These are phyloP conservation scores for Cocos nucifera DNA, from an alignment of 176 grass and related monocot species.

Conservation along the genomic window DNA sequence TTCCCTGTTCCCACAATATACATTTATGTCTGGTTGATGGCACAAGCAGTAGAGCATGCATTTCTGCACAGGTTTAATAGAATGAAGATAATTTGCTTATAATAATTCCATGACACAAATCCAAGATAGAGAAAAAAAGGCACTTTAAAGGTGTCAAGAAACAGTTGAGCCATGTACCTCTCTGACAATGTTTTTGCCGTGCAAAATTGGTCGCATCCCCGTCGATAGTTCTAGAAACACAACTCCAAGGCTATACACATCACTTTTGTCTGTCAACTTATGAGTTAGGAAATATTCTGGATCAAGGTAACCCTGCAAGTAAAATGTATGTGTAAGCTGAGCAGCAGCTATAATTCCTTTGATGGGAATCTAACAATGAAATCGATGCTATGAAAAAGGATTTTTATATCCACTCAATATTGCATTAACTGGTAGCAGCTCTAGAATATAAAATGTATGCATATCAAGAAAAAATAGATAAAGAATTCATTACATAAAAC, in stretches of 20 bases:
- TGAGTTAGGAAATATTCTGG: slow-evolving; percentile 95
- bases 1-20: no score
- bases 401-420: no score
- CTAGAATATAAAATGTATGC: no score
- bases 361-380: no score
- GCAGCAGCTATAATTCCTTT: no score
- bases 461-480: no score
- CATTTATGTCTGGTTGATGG: no score
- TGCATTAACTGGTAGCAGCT: no score
- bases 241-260: slow-evolving; percentile 82
- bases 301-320: slow-evolving; percentile 82
- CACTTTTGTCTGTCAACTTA: slow-evolving; percentile 88
- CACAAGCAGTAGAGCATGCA: no score
- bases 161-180: slow-evolving; percentile 37
- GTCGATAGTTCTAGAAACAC: slow-evolving; percentile 84
- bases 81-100: slow-evolving; percentile 1
- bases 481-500: no score
- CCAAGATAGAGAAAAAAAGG: background rate
- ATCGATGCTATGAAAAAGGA: no score
- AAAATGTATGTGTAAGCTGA: no score
- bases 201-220: slow-evolving; percentile 82
- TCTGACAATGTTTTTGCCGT: slow-evolving; percentile 93
- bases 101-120: background rate
- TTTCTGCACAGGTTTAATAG: background rate
- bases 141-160: background rate